Base-by-base conservation (phyloP, 2,329 filamentous ascomycete species). In the Diplodia intermedia region DNA sequence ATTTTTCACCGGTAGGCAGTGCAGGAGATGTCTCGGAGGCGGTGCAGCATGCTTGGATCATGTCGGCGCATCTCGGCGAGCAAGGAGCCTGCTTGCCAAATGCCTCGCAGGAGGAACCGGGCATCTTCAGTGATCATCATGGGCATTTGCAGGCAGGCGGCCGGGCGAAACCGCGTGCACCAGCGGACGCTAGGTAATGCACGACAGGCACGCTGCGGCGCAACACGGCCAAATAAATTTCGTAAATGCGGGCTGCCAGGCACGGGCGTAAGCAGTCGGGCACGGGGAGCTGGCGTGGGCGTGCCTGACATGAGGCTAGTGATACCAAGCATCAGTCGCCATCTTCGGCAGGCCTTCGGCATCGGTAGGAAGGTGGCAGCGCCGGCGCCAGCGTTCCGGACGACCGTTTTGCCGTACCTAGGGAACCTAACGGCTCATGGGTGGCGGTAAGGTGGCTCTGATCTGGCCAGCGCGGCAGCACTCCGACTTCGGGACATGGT, bases 161-260 rank as follows among this genome's bases (percentile, higher is more conserved):
- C 43, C 60, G 60, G 60, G 60, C 50, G 31, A 63, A 63, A 63
- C 60, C 60, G 60, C 11, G 60, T 52, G 60, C 43, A 63, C 23
- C 47, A 4, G 29, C 20, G 31, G 47, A 31, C 60, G 47, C 60
- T 63, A 63, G 60, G 60, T 52, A 63, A 63, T 38, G 47, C 60
- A 61, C 12, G 40, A 33, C 57, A 61, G 38, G 20, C 36, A n/a
- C 26, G 57, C 57, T 36, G 26, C 40, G 40, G 40, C 57, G 40
- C 40, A 33, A 62, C 18, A 29, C 57, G 31, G 43, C 18, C 43
- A 29, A 50, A 33, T 62, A 29, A 29, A 50, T 43, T 23, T 31
- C 23, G 38, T 29, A 61, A 61, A 36, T 47, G 56, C 40, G 18
- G n/a, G 29, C 31, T 40, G 29, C 47, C 60, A 63, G 31, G 47